Evolutionary conservation across 495 filamentous ascomycete species (phyloP).

Genomic region (Pyronema domesticum): DNA sequence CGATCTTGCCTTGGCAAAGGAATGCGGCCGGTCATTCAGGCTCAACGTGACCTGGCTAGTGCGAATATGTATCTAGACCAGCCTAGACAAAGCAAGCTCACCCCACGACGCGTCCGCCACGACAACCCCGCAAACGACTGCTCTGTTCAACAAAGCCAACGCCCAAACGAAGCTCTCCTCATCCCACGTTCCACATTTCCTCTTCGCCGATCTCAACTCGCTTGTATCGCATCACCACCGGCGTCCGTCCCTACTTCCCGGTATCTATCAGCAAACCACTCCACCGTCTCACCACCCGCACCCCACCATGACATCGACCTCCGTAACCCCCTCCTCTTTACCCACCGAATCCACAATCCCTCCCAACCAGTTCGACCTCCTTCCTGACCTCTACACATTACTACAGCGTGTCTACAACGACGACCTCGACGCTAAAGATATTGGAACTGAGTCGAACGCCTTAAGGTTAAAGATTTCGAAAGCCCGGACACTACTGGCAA

Average conservation of each 20-base stretch:
- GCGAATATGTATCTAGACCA: too few species aligned
- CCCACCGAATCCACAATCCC: constrained; percentile 26
- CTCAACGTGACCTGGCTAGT: too few species aligned
- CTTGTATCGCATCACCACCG: neutral
- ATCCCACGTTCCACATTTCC: too few species aligned
- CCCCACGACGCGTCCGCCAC: too few species aligned
- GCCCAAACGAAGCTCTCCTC: too few species aligned
- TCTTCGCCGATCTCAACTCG: too few species aligned
- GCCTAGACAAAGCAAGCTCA: too few species aligned
- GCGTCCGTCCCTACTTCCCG: neutral
- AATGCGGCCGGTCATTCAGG: too few species aligned
- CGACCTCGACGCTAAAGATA: constrained; percentile 53
- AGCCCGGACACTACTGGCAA: constrained; percentile 47
- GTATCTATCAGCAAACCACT: neutral
- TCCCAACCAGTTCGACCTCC: constrained; percentile 58
- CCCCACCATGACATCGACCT: neutral
- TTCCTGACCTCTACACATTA: constrained; percentile 63
- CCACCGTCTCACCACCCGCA: neutral
- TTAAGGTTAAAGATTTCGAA: constrained; percentile 67
- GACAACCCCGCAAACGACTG: too few species aligned
- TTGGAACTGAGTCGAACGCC: constrained; percentile 51
- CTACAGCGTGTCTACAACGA: constrained; percentile 43
- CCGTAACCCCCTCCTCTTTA: neutral
- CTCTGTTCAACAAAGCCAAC: too few species aligned
- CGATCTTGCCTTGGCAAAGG: too few species aligned